Evolutionary conservation across 768 basidiomycete genomes (phyloP).

Genomic region (Leccinum rimulosum): DNA sequence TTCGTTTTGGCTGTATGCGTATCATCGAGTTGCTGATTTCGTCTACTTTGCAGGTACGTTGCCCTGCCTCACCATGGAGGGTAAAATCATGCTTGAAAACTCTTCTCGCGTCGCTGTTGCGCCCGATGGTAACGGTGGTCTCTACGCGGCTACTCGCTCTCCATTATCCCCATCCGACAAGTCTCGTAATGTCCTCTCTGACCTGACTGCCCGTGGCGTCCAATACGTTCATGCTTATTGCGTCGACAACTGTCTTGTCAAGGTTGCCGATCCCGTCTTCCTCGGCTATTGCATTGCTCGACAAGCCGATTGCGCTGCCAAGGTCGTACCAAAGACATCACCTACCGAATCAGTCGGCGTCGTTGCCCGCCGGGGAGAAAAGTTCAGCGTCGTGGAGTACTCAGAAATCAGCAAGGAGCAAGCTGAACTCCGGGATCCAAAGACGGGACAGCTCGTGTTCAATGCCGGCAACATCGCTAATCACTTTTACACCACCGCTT

Average conservation of each 20-base stretch:
- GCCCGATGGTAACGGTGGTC: slow-evolving; percentile 96
- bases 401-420: slow-evolving; percentile 91
- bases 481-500: slow-evolving; percentile 92
- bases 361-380: slow-evolving; percentile 77
- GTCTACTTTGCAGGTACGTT: slow-evolving; percentile 68
- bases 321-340: slow-evolving; percentile 88
- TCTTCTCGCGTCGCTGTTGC: slow-evolving; percentile 85
- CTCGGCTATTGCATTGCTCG: slow-evolving; percentile 90
- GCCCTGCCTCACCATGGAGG: slow-evolving; percentile 91
- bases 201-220: slow-evolving; percentile 72
- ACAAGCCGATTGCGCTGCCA: slow-evolving; percentile 88
- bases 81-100: slow-evolving; percentile 86
- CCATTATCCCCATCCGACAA: slow-evolving; percentile 62
- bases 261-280: slow-evolving; percentile 96
- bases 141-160: slow-evolving; percentile 89
- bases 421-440: slow-evolving; percentile 68
- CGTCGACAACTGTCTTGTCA: slow-evolving; percentile 98
- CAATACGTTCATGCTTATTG: slow-evolving; percentile 93
- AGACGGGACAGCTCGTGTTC: slow-evolving; percentile 79
- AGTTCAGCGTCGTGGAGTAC: slow-evolving; percentile 94
- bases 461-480: slow-evolving; percentile 97
- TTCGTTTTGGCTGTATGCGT: slow-evolving; percentile 15
- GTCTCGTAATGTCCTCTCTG: slow-evolving; percentile 75
- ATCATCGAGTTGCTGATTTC: neutral
- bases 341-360: slow-evolving; percentile 95